A percentile compares a stretch with the other conserved stretches of the same genome.
Conservation (phyloP, 2,329 filamentous ascomycete species). For the Venturia effusa region DNA sequence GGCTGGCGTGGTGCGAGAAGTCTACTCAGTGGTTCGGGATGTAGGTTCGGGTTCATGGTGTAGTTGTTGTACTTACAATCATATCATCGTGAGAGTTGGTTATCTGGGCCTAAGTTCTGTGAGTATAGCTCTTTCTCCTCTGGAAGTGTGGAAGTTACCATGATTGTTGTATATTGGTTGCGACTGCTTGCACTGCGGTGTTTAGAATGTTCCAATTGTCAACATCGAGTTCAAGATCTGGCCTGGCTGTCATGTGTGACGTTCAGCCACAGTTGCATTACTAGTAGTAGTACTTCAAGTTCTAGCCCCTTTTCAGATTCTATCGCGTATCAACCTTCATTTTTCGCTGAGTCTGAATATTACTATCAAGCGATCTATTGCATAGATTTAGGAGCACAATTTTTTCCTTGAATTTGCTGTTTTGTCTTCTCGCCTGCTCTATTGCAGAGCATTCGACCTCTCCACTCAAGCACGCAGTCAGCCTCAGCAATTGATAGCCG, state of each 20-base stretch:
- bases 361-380: no score
- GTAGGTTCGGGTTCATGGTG: conserved; percentile 11
- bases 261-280: neutral
- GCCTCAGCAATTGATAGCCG: no score
- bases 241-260: neutral
- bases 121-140: neutral
- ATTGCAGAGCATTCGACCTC: neutral
- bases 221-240: neutral
- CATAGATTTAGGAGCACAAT: no score
- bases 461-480: neutral
- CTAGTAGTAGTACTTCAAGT: no score
- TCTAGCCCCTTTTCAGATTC: neutral
- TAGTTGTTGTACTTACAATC: conserved; percentile 63
- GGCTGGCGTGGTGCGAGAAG: neutral
- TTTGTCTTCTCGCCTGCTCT: neutral
- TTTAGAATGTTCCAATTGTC: neutral
- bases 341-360: neutral
- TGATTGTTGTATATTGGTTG: neutral
- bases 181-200: neutral
- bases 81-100: conserved; percentile 96
- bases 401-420: no score
- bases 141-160: neutral
- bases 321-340: neutral
- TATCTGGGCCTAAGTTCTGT: conserved; percentile 52
- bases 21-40: neutral